A percentile compares a stretch with the other conserved stretches of the same genome.
These are phyloP conservation scores for Serendipita sp. DNA, from an alignment of 768 basidiomycete genomes.

Conservation along the genomic window DNA sequence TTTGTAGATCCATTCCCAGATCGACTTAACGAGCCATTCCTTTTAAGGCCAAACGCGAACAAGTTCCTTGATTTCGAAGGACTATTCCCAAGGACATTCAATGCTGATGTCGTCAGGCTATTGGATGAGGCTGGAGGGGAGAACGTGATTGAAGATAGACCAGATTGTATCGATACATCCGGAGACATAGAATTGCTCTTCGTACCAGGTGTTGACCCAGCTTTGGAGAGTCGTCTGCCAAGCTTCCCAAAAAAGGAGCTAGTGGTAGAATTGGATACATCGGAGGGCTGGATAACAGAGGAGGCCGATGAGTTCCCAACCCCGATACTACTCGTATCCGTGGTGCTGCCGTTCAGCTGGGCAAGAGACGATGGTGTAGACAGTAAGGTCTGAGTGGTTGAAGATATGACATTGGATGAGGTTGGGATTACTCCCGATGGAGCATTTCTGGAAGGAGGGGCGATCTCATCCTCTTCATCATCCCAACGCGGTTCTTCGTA, in stretches of 20 bases:
- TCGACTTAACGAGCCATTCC: neutral
- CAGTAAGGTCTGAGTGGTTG: neutral
- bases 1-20: neutral
- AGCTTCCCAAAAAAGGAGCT: neutral
- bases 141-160: neutral
- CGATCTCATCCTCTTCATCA: neutral
- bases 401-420: neutral
- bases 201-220: neutral
- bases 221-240: neutral
- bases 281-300: neutral
- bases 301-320: neutral
- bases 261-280: neutral
- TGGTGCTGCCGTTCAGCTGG: neutral
- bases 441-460: neutral
- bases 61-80: neutral
- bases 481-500: neutral
- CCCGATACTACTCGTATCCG: neutral
- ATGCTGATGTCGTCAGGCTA: neutral
- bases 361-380: neutral
- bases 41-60: neutral
- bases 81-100: neutral
- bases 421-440: neutral
- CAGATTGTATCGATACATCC: neutral
- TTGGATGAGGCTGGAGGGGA: neutral
- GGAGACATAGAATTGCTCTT: neutral